Conservation (phyloP, 352 stramenopile genomes). For the Globisporangium viniferum region DNA sequence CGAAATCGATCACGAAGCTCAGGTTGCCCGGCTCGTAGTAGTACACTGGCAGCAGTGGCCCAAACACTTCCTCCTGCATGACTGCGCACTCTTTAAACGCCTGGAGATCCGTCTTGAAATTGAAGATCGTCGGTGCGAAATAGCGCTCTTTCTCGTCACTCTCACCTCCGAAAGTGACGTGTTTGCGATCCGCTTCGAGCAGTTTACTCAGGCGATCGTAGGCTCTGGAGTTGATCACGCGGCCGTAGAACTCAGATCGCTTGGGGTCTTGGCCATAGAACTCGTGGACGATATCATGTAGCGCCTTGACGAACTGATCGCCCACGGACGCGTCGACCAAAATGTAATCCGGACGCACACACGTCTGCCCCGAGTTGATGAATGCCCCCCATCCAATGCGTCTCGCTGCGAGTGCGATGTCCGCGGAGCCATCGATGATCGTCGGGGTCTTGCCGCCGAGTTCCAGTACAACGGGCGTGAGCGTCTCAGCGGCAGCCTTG, state of each 20-base stretch:
- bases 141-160: constrained; percentile 70
- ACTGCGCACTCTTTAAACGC: constrained; percentile 49
- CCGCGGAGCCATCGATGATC: constrained; percentile 68
- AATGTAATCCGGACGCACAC: constrained; percentile 93
- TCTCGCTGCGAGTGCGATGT: constrained; percentile 51
- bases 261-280: constrained; percentile 66
- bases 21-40: constrained; percentile 56
- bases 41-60: constrained; percentile 91
- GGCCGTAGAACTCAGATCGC: constrained; percentile 41
- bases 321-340: constrained; percentile 76
- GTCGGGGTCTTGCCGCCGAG: constrained; percentile 92
- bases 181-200: constrained; percentile 54
- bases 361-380: constrained; percentile 93
- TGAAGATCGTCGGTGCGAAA: constrained; percentile 87
- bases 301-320: constrained; percentile 43
- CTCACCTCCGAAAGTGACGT: constrained; percentile 54
- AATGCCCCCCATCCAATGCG: constrained; percentile 86
- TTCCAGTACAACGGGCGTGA: constrained; percentile 96
- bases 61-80: constrained; percentile 96
- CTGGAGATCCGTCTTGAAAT: constrained; percentile 65
- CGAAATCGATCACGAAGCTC: constrained; percentile 29
- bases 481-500: constrained; percentile 82
- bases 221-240: constrained; percentile 20
- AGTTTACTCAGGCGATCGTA: constrained; percentile 23
- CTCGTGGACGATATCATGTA: constrained; percentile 33